These are phyloP conservation scores for Eucalyptus victrix DNA, from an alignment of 345 rosid species.

Conservation along the genomic window DNA sequence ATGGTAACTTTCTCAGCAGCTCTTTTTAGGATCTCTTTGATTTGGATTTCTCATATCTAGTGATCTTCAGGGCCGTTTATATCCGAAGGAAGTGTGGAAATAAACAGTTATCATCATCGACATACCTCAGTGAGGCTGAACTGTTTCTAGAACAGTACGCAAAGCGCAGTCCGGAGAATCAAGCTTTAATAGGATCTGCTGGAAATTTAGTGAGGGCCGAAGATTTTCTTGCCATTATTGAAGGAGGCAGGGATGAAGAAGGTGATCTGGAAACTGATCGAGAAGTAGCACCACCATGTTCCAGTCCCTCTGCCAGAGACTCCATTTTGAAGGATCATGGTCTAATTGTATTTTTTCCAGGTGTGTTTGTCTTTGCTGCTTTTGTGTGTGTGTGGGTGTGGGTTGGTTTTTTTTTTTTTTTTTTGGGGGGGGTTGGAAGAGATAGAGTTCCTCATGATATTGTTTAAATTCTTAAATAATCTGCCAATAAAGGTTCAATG, in stretches of 20 bases:
- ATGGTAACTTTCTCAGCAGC: constrained; percentile 39
- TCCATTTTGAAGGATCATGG: constrained; percentile 61
- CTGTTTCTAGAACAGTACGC: constrained; percentile 87
- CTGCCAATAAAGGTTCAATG: neutral
- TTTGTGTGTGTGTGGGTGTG: neutral
- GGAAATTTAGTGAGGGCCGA: constrained; percentile 65
- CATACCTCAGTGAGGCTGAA: constrained; percentile 86
- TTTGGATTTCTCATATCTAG: neutral
- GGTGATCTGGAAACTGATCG: constrained; percentile 65
- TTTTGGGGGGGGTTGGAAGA: neutral
- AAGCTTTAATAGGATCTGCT: constrained; percentile 81
- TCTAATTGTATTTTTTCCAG: constrained; percentile 90
- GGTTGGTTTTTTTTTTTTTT: neutral
- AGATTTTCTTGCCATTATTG: constrained; percentile 80
- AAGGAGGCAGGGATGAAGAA: constrained; percentile 72
- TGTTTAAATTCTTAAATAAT: neutral
- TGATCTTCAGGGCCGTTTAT: constrained; percentile 51
- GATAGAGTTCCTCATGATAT: neutral
- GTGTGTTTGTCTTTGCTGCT: constrained; percentile 16
- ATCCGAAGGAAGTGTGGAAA: constrained; percentile 62
- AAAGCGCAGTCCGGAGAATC: constrained; percentile 58
- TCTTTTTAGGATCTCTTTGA: neutral
- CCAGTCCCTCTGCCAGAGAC: constrained; percentile 29
- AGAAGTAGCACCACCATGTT: constrained; percentile 31
- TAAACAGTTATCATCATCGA: constrained; percentile 56